Conservation (phyloP, 179 eudicot genomes). For the Drosera spatulata region DNA sequence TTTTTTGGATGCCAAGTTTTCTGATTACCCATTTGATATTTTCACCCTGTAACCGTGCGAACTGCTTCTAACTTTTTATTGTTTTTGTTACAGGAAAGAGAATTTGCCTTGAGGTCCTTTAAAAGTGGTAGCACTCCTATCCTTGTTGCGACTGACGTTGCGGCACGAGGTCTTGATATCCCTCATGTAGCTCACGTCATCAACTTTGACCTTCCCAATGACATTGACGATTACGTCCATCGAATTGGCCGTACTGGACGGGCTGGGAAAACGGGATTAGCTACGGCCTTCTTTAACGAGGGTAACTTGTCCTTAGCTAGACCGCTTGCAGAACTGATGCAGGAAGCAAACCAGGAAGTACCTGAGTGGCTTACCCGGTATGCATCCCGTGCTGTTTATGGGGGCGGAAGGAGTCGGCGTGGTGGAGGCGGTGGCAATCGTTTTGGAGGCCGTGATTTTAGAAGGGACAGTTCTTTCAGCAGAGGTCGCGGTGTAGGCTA, state of each 20-base stretch:
- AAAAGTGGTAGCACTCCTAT: constrained; percentile 89
- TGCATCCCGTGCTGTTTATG: constrained; percentile 57
- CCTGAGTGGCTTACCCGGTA: constrained; percentile 88
- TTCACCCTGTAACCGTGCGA: not conserved
- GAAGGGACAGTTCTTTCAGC: constrained; percentile 45
- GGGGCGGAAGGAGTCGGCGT: constrained; percentile 43
- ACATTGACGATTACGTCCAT: constrained; percentile 94
- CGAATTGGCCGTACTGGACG: constrained; percentile 97
- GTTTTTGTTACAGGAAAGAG: constrained; percentile 59
- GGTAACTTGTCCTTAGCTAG: constrained; percentile 66
- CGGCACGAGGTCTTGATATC: constrained; percentile 96
- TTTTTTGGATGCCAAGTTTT: too few relatives aligned
- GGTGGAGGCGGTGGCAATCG: constrained; percentile 82
- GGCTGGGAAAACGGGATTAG: constrained; percentile 92
- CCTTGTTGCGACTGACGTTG: constrained; percentile 93
- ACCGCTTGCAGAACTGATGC: constrained; percentile 79
- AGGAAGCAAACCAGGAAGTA: constrained; percentile 89
- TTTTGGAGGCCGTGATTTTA: constrained; percentile 91
- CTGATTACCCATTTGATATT: too few relatives aligned
- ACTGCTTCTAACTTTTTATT: too few relatives aligned
- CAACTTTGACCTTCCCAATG: constrained; percentile 93
- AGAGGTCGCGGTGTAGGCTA: constrained; percentile 36
- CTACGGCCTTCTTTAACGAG: constrained; percentile 93
- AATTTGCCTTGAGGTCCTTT: constrained; percentile 81
- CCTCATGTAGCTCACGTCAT: constrained; percentile 95